A percentile compares a stretch with the other conserved stretches of the same genome.
Evolutionary conservation across 2,329 filamentous ascomycete genomes (phyloP).

Genomic region (Trichoderma citrinoviride): DNA sequence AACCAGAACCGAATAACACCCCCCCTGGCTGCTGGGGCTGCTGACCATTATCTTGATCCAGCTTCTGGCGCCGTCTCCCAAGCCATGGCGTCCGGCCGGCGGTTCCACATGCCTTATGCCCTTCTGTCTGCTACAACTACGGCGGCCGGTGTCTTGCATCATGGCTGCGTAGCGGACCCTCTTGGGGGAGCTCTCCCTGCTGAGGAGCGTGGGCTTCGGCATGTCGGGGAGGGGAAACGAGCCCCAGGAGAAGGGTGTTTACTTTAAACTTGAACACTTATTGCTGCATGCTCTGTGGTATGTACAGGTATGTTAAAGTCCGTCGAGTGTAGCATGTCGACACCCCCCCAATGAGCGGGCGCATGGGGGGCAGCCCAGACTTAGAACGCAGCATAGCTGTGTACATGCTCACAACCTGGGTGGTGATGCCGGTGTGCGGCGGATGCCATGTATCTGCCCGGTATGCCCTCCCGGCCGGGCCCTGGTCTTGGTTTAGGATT

Average conservation of each 20-base stretch:
- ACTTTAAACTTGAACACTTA: too few species aligned
- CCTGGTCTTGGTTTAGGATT: conserved; percentile 1
- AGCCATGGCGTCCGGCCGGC: conserved; percentile 13
- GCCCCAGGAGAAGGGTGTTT: not conserved
- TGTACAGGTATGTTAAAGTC: too few species aligned
- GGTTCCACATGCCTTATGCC: not conserved
- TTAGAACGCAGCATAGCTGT: not conserved
- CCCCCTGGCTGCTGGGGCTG: not conserved
- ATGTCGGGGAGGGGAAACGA: conserved; percentile 12
- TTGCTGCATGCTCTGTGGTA: not conserved
- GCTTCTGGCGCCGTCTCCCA: not conserved
- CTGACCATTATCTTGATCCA: conserved; percentile 10
- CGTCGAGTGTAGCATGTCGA: too few species aligned
- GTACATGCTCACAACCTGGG: not conserved
- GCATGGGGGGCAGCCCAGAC: not conserved
- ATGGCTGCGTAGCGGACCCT: conserved; percentile 18
- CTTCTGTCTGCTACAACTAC: not conserved
- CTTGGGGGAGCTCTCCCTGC: conserved; percentile 1
- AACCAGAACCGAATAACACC: too few species aligned
- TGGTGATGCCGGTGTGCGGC: not conserved
- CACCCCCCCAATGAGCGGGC: not conserved
- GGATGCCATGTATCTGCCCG: not conserved
- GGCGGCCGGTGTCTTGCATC: conserved; percentile 18
- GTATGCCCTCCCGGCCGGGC: not conserved
- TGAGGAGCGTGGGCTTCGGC: not conserved